A percentile compares a stretch with the other conserved stretches of the same genome.
phyloP scores from a whole-genome alignment of 257 asterid species.

The Capsicum chinense region DNA sequence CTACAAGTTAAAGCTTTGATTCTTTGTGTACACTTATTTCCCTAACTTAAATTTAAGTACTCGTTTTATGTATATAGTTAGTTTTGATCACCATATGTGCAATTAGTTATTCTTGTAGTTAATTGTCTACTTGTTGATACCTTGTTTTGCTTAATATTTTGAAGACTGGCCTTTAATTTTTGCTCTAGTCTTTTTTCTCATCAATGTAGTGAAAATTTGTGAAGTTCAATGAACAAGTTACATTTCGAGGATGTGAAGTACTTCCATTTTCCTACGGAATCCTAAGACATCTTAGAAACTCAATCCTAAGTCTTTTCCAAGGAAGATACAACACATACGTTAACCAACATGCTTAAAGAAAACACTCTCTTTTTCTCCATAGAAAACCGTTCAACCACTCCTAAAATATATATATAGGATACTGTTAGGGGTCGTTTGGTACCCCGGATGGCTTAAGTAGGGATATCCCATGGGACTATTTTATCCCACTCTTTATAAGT shows the following conservation, averaged over 20 bases:
- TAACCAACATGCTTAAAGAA: neutral
- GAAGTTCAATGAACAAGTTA: constrained; percentile 9
- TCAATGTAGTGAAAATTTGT: constrained; percentile 1
- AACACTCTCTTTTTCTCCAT: neutral
- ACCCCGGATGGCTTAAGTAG: no score
- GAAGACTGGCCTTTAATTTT: constrained; percentile 1
- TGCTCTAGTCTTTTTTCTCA: neutral
- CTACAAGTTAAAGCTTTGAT: neutral
- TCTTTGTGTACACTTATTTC: neutral
- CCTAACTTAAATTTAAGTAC: neutral
- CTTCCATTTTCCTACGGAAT: neutral
- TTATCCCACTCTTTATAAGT: no score
- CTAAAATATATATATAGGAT: neutral
- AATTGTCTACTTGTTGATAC: neutral
- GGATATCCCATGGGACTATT: no score
- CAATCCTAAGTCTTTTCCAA: neutral
- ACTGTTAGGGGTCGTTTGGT: neutral
- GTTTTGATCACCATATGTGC: neutral
- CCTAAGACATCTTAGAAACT: constrained; percentile 8
- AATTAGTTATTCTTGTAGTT: neutral
- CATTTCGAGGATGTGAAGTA: constrained; percentile 12
- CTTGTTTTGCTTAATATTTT: constrained; percentile 1
- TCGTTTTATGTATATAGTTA: neutral
- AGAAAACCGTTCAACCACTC: neutral
- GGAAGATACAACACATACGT: neutral